phyloP scores from a whole-genome alignment of 1,284 basidiomycete genomes.

The Agroathelia rolfsii region DNA sequence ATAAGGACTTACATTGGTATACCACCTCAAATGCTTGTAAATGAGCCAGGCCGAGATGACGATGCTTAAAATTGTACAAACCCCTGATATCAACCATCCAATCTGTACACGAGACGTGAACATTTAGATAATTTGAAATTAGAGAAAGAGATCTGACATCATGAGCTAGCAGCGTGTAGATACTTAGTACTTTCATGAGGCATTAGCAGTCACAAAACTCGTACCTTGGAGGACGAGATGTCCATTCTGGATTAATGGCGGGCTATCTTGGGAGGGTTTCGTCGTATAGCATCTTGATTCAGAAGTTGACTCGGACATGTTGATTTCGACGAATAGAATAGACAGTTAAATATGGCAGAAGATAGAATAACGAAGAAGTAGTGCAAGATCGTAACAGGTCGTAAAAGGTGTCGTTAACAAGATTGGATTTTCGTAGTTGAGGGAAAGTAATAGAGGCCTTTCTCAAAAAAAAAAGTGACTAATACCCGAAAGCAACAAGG shows the following conservation, averaged over 20 bases:
- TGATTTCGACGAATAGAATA: too few relatives aligned
- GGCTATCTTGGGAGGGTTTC: slow-evolving; percentile 30
- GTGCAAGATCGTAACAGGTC: too few relatives aligned
- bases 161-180: slow-evolving; percentile 27
- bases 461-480: too few relatives aligned
- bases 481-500: too few relatives aligned
- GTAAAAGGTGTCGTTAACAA: too few relatives aligned
- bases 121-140: background rate
- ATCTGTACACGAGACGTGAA: slow-evolving; percentile 28
- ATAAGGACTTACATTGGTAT: slow-evolving; percentile 46
- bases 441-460: too few relatives aligned
- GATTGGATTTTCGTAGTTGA: too few relatives aligned
- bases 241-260: slow-evolving; percentile 54
- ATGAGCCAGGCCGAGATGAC: slow-evolving; percentile 62
- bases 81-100: slow-evolving; percentile 63
- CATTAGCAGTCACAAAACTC: slow-evolving; percentile 9
- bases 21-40: slow-evolving; percentile 62
- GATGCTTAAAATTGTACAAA: slow-evolving; percentile 48
- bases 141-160: slow-evolving; percentile 26
- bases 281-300: slow-evolving; percentile 28
- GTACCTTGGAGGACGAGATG: slow-evolving; percentile 52
- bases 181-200: slow-evolving; percentile 9
- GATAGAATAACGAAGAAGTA: too few relatives aligned
- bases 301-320: too few relatives aligned
- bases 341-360: too few relatives aligned